Evolutionary conservation across 2,329 filamentous ascomycete genomes (phyloP), one percentile per base, ranked within the genome.

Genomic region (Pseudogymnoascus sp.): DNA sequence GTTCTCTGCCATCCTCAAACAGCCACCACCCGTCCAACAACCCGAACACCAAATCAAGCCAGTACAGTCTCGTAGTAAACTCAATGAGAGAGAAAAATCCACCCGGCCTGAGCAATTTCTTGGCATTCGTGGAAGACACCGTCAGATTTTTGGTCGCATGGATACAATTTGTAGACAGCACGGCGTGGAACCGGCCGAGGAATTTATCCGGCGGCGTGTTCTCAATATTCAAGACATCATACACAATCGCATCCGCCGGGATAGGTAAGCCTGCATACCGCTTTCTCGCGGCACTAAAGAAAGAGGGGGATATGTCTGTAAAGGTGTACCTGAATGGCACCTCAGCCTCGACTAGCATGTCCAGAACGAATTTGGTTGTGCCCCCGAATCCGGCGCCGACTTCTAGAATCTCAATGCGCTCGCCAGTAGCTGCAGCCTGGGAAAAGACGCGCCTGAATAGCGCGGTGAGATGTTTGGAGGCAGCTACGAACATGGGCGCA

Each of bases 371-470:
- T 8, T 64, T 66, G 0, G 77, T 75, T 0, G 77, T 78, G 0
- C 74, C 75, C 7, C 31, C 31, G 10, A 33, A 33, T 4, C 77
- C 77, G 0, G 72, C 76, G 0, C 78, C 77, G 6, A 79, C 64
- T 65, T 79, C 77, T 59, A 81, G 70, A 39, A 80, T 74, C 2
- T 69, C 67, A n/a, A 77, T 64, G 33, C 33, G 33, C 33, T 35
- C 3, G 48, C 42, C 12, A 8, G 15, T 18, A 4, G 29, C 36
- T 29, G 10, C 37, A 5, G 33, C 12, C 9, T 60, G 58, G 9
- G 42, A 31, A 18, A 66, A 39, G 4, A 59, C 42, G 35, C 59
- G 36, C 15, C 45, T 18, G 27, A 66, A 48, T 13, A 68, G 65
- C 2, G 63, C 45, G 3, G 60, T 48, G 1, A 68, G 61, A 3